A percentile compares a stretch with the other conserved stretches of the same genome.
Evolutionary conservation across 164 flowering plant species (phyloP).

Genomic region (Nelumbo lutea): DNA sequence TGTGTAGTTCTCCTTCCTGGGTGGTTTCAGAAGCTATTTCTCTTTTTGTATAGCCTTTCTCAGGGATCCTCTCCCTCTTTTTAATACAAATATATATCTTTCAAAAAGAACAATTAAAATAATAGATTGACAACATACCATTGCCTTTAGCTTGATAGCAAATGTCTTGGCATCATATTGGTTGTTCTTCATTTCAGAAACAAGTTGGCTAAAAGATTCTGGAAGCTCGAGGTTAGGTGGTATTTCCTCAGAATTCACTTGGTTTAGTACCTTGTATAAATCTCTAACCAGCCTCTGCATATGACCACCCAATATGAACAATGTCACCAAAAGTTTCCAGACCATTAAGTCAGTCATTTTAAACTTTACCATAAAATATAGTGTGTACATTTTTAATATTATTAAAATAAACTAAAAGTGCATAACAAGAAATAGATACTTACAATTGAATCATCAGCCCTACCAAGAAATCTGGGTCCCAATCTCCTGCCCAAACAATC

Average conservation of each 20-base stretch:
- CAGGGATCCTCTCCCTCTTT: no score
- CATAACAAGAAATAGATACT: conserved; percentile 11
- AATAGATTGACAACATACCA: conserved; percentile 43
- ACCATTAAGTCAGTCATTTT: no score
- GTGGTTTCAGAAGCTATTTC: no score
- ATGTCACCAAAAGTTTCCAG: background rate
- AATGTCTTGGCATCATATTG: conserved; percentile 80
- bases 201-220: conserved; percentile 60
- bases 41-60: no score
- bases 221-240: conserved; percentile 78
- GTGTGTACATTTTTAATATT: no score
- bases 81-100: no score
- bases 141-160: conserved; percentile 68
- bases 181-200: conserved; percentile 70
- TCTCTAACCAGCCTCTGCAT: conserved; percentile 75
- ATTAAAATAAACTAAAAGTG: background rate
- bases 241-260: conserved; percentile 66
- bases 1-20: no score
- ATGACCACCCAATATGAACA: conserved; percentile 20
- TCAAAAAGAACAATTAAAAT: no score
- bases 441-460: conserved; percentile 86
- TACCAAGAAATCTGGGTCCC: conserved; percentile 88
- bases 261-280: conserved; percentile 69
- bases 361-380: background rate
- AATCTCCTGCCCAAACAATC: conserved; percentile 93